Percentiles rank a stretch among this genome's conserved stretches.
These are phyloP conservation scores for Penicillium crustosum DNA, from an alignment of 2,329 filamentous ascomycete genomes.

Conservation along the genomic window DNA sequence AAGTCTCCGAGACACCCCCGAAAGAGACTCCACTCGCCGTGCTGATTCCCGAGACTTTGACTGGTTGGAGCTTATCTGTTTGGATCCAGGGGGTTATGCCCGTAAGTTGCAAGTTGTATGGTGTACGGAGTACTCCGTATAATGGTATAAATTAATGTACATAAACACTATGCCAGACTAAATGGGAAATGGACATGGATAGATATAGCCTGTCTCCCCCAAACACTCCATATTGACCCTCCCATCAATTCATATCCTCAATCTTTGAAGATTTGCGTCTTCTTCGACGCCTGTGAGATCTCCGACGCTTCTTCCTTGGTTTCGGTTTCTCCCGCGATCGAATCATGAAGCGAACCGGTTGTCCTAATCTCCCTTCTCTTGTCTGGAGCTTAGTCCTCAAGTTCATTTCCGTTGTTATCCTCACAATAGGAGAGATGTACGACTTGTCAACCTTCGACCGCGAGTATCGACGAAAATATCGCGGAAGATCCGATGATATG, in stretches of 20 bases:
- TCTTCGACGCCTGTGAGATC: not conserved
- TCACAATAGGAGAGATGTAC: not conserved
- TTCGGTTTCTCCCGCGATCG: not conserved
- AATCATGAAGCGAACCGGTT: slow-evolving; percentile 1
- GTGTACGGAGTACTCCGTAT: not conserved
- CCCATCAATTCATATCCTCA: not conserved
- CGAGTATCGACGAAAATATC: not conserved
- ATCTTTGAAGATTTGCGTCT: not conserved
- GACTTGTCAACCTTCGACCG: not conserved
- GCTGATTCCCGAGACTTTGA: not conserved
- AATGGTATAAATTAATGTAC: not conserved
- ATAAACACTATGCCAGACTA: not conserved
- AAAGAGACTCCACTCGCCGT: not conserved
- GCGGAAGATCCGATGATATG: slow-evolving; percentile 2
- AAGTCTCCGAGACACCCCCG: not conserved
- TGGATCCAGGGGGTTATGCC: not conserved
- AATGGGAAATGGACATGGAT: not conserved
- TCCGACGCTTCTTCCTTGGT: not conserved
- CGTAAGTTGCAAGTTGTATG: too few relatives aligned
- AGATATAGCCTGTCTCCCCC: not conserved
- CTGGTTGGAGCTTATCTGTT: not conserved
- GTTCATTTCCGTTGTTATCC: not conserved
- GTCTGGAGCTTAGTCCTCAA: not conserved
- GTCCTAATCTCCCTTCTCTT: not conserved
- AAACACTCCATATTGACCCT: not conserved